Base-by-base conservation (phyloP, 768 basidiomycete species). In the Lactarius vividus region DNA sequence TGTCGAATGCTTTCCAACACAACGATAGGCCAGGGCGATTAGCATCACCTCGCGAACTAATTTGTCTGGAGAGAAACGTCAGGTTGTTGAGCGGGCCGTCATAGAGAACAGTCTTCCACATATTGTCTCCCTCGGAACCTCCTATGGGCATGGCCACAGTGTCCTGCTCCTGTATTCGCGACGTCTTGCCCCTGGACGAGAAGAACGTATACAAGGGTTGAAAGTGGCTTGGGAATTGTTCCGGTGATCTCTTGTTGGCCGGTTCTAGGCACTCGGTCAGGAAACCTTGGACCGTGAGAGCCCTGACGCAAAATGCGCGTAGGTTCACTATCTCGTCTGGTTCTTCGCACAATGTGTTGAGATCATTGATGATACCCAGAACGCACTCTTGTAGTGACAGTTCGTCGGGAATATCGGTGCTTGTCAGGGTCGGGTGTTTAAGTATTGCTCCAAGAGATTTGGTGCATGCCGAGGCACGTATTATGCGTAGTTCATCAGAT, bases 1-100 rank as follows among this genome's bases (percentile, higher is more conserved):
- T 29, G 28, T 65, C 60, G 55, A 65, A 55, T 20, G 60, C 33
- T 29, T 13, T 46, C 64, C 64, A 65, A 23, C 60, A 65, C 35
- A 65, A 18, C 1, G 64, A 56, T 28, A 65, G 64, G 37, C 0
- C 31, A 3, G 16, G 20, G 1, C 20, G 35, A 13, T 13, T 16
- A 5, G 18, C 40, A 6, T 31, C 20, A 9, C 39, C 55, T 16
- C 16, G 1, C 7, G 0, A 20, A 28, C n/a, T 35, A 23, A 61
- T 11, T 26, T 28, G 44, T 0, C 31, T 13, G 10, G 59, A 20
- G 3, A 65, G 59, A 8, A 57, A 31, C 4, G 29, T 52, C 35
- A 65, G 35, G 52, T 65, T 65, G 29, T 52, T 8, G 20, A 65
- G 59, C 2, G 64, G 55, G 42, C 55, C 60, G 46, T 61, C 59